phyloP scores from a whole-genome alignment of 768 basidiomycete genomes.

The Podaxis sp. region DNA sequence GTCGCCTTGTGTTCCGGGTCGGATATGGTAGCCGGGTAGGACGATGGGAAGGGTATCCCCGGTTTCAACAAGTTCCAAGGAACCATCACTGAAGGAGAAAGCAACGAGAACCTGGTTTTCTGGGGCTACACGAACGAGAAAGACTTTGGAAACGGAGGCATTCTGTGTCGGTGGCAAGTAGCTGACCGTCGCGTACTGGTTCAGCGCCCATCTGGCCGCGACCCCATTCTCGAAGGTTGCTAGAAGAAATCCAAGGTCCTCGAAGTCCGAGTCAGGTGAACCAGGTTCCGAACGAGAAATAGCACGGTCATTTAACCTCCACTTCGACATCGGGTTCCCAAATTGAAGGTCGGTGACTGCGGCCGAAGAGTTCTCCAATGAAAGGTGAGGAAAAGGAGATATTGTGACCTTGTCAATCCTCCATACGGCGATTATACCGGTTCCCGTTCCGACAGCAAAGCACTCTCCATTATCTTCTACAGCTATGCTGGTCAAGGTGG shows the following conservation, averaged over 20 bases:
- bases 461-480: constrained; percentile 56
- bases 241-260: constrained; percentile 29
- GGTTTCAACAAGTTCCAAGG: constrained; percentile 56
- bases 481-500: constrained; percentile 56
- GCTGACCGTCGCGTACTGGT: constrained; percentile 24
- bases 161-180: constrained; percentile 41
- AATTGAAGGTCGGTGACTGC: constrained; percentile 56
- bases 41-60: constrained; percentile 38
- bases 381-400: constrained; percentile 35
- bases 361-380: constrained; percentile 36
- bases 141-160: constrained; percentile 41
- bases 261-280: constrained; percentile 21
- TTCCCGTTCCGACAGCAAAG: constrained; percentile 69
- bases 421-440: constrained; percentile 65
- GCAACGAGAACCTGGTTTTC: constrained; percentile 47
- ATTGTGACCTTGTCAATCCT: constrained; percentile 37
- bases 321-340: constrained; percentile 11
- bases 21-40: constrained; percentile 42
- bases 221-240: constrained; percentile 58
- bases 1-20: constrained; percentile 57
- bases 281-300: constrained; percentile 27
- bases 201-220: constrained; percentile 50
- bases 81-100: constrained; percentile 63
- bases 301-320: constrained; percentile 12
- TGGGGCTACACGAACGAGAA: constrained; percentile 43